phyloP scores from a whole-genome alignment of 108 stramenopile genomes.

The Fistulifera pelliculosa region DNA sequence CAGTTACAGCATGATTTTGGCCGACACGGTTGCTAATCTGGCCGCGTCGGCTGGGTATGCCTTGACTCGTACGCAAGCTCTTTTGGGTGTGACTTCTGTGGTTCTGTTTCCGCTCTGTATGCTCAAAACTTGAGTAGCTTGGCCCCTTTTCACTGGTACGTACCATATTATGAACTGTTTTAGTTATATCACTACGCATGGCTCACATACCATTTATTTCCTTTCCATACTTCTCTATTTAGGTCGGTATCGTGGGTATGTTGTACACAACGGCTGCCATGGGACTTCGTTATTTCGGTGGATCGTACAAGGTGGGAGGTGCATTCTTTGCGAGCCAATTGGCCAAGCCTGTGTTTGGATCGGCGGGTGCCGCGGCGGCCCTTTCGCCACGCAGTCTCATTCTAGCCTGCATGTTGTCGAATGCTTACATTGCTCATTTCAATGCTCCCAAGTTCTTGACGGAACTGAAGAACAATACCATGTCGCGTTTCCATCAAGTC shows the following conservation, averaged over 20 bases:
- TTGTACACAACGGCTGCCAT: slow-evolving; percentile 79
- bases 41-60: slow-evolving; percentile 59
- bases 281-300: slow-evolving; percentile 69
- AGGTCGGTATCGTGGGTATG: slow-evolving; percentile 78
- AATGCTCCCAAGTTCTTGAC: slow-evolving; percentile 94
- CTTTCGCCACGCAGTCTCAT: slow-evolving; percentile 76
- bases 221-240: too few species aligned
- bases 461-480: slow-evolving; percentile 88
- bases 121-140: slow-evolving; percentile 78
- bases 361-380: slow-evolving; percentile 52
- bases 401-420: slow-evolving; percentile 66
- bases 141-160: slow-evolving; percentile 80
- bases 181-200: too few species aligned
- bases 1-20: slow-evolving; percentile 94
- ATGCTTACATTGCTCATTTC: slow-evolving; percentile 89
- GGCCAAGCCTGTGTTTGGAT: slow-evolving; percentile 64
- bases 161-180: too few species aligned
- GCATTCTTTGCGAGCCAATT: slow-evolving; percentile 56
- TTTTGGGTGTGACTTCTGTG: slow-evolving; percentile 64
- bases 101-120: slow-evolving; percentile 88
- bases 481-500: slow-evolving; percentile 76
- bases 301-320: slow-evolving; percentile 59
- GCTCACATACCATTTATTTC: too few species aligned
- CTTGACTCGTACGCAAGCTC: slow-evolving; percentile 41
- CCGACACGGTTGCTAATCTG: slow-evolving; percentile 79